phyloP scores from a whole-genome alignment of 2,329 filamentous ascomycete genomes.

The Paraphoma chrysanthemicola region DNA sequence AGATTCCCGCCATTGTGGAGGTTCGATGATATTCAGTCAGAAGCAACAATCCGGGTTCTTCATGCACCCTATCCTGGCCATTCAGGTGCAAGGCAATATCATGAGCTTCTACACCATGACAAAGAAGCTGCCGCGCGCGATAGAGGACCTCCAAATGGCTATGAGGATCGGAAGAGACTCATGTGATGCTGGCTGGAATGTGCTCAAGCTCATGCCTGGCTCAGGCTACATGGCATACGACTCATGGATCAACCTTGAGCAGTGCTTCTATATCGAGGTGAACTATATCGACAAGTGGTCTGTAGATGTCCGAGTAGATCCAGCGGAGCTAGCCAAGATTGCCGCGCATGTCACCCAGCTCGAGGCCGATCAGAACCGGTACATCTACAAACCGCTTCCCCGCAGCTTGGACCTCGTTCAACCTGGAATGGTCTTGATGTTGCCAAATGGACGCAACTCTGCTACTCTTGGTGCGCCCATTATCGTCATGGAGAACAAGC shows the following conservation, averaged over 20 bases:
- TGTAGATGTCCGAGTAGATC: conserved; percentile 9
- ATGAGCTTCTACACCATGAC: conserved; percentile 26
- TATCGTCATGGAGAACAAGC: conserved; percentile 14
- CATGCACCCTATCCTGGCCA: conserved; percentile 23
- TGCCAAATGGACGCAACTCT: conserved; percentile 13
- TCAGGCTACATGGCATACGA: conserved; percentile 15
- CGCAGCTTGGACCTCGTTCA: conserved; percentile 10
- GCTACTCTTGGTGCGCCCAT: conserved; percentile 23
- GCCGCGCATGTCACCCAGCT: conserved; percentile 11
- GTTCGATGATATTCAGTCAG: conserved; percentile 20
- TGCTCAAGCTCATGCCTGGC: conserved; percentile 11
- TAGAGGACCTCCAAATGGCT: conserved; percentile 19
- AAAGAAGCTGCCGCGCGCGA: conserved; percentile 13
- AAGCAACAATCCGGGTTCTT: conserved; percentile 25
- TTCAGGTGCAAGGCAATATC: conserved; percentile 5
- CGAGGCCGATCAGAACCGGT: conserved; percentile 30
- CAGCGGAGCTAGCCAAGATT: conserved; percentile 17
- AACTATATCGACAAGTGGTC: conserved; percentile 12
- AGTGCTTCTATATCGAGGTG: conserved; percentile 25
- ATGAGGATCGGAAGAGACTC: conserved; percentile 12
- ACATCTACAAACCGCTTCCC: conserved; percentile 26
- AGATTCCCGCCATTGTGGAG: conserved; percentile 3
- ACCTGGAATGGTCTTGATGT: conserved; percentile 22
- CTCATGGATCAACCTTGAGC: conserved; percentile 26
- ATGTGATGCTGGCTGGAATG: conserved; percentile 3